These are phyloP conservation scores for Komagataella kurtzmanii DNA, from an alignment of 805 yeast genomes.

Conservation along the genomic window DNA sequence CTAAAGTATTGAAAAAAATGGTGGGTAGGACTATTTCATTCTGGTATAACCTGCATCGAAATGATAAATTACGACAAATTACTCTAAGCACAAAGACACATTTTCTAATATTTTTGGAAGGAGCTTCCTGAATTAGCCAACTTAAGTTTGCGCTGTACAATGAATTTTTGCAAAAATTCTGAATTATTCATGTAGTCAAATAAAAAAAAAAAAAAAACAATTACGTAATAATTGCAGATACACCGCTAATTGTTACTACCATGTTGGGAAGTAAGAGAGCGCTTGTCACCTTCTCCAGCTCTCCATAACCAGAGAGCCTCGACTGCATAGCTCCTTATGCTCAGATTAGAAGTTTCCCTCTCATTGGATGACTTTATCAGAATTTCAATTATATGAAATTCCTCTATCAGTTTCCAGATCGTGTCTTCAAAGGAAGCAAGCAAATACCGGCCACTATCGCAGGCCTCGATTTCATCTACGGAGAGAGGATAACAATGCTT, in stretches of 20 bases:
- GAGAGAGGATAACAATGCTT: constrained; percentile 31
- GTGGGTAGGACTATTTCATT: not conserved
- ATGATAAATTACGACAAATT: not conserved
- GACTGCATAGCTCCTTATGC: constrained; percentile 70
- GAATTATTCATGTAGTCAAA: no score
- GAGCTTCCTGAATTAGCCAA: constrained; percentile 8
- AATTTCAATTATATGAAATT: constrained; percentile 49
- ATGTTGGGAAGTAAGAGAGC: not conserved
- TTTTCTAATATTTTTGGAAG: constrained; percentile 10
- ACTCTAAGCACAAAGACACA: constrained; percentile 18
- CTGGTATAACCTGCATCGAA: not conserved
- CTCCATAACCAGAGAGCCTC: constrained; percentile 91
- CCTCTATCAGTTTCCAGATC: constrained; percentile 62
- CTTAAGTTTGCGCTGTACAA: constrained; percentile 14
- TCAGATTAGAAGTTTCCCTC: constrained; percentile 42
- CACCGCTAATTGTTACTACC: not conserved
- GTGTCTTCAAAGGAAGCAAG: constrained; percentile 17
- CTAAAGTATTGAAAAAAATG: not conserved
- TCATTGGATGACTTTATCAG: constrained; percentile 62
- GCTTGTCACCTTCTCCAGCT: constrained; percentile 28
- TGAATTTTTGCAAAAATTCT: not conserved
- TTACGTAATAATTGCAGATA: not conserved
- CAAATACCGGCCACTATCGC: constrained; percentile 4
- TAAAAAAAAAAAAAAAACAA: not conserved
- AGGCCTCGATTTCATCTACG: constrained; percentile 22